A percentile compares a stretch with the other conserved stretches of the same genome.
These are phyloP conservation scores for Syzygium jambos DNA, from an alignment of 345 rosid species.

Conservation along the genomic window DNA sequence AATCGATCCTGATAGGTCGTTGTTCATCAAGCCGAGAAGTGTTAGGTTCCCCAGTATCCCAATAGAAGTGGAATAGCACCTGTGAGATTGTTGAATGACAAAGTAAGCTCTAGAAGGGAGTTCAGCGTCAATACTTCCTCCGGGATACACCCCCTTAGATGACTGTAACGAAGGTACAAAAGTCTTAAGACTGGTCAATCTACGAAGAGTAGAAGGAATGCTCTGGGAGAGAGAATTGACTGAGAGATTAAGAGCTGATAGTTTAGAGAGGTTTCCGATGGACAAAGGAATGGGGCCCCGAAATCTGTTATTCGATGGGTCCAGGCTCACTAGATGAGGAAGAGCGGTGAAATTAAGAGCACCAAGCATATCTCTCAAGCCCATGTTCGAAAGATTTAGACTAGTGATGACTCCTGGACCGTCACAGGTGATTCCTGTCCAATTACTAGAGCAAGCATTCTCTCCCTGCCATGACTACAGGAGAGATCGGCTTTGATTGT, in stretches of 20 bases:
- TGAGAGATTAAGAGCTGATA: neutral
- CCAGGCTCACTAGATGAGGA: neutral
- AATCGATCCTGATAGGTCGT: neutral
- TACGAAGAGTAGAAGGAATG: neutral
- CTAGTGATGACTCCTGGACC: neutral
- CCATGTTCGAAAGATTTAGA: neutral
- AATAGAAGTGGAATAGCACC: neutral
- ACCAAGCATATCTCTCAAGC: neutral
- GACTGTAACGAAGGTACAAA: neutral
- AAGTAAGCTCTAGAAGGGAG: neutral
- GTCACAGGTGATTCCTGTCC: conserved; percentile 2
- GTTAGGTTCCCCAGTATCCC: neutral
- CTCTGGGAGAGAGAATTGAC: neutral
- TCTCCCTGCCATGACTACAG: neutral
- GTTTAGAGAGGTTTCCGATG: neutral
- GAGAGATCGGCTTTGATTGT: neutral
- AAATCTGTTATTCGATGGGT: neutral
- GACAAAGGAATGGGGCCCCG: neutral
- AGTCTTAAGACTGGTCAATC: neutral
- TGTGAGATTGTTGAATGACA: neutral
- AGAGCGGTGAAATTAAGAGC: neutral
- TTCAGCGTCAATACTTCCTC: neutral
- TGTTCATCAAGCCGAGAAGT: rapidly evolving
- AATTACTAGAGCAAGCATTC: neutral
- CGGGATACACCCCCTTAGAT: neutral